phyloP scores from a whole-genome alignment of 805 yeast species.

The Kodamaea kaohsiungensis region DNA sequence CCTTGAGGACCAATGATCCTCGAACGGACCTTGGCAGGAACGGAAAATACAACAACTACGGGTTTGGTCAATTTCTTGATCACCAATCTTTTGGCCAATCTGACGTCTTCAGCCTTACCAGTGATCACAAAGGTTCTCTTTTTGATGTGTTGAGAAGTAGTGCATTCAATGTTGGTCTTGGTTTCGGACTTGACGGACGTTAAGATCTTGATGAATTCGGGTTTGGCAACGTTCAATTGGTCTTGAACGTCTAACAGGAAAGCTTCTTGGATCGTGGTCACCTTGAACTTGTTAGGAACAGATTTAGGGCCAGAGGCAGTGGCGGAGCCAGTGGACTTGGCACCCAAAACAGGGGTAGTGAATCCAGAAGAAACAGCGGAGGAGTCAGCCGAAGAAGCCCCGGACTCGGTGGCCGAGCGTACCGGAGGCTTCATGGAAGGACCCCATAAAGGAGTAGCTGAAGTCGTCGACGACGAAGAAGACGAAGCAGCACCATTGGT shows the following conservation, averaged over 20 bases:
- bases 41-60: conserved; percentile 54
- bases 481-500: neutral
- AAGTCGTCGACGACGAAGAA: conserved; percentile 2
- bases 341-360: conserved; percentile 18
- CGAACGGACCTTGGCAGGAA: conserved; percentile 78
- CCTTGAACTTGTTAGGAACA: conserved; percentile 28
- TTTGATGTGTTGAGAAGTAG: conserved; percentile 71
- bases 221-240: conserved; percentile 60
- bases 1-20: conserved; percentile 89
- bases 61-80: conserved; percentile 79
- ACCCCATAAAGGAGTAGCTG: conserved; percentile 41
- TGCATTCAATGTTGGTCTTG: conserved; percentile 75
- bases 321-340: conserved; percentile 14
- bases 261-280: conserved; percentile 72
- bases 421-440: conserved; percentile 28
- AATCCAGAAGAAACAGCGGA: conserved; percentile 17
- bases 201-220: conserved; percentile 69
- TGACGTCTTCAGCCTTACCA: conserved; percentile 69
- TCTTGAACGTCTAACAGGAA: conserved; percentile 72
- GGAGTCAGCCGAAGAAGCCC: conserved; percentile 9
- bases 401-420: conserved; percentile 18
- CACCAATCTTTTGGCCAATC: conserved; percentile 71
- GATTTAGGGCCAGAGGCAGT: conserved; percentile 13
- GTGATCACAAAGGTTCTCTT: conserved; percentile 81
- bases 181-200: conserved; percentile 59